phyloP scores from a whole-genome alignment of 768 basidiomycete genomes.

The Coprinopsis cinerea region DNA sequence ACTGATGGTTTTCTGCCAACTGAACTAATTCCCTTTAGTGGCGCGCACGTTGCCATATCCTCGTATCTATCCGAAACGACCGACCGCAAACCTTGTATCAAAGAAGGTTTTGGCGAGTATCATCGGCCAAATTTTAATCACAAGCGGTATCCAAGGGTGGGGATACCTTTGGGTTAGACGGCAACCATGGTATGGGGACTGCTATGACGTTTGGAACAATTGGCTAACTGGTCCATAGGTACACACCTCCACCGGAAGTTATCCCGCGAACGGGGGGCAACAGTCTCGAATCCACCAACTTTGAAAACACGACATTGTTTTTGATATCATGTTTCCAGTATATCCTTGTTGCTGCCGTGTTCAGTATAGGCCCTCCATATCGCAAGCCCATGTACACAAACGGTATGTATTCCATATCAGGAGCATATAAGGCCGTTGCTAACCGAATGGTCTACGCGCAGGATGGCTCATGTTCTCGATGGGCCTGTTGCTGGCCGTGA shows the following conservation, averaged over 20 bases:
- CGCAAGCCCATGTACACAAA: conserved; percentile 95
- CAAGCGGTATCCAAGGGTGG: conserved; percentile 77
- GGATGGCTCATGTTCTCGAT: conserved; percentile 82
- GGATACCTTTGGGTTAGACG: conserved; percentile 83
- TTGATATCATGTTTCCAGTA: conserved; percentile 98
- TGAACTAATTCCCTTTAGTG: conserved; percentile 51
- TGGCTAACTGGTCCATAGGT: conserved; percentile 43
- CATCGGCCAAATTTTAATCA: conserved; percentile 86
- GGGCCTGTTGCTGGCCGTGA: conserved; percentile 61
- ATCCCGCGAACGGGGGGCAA: conserved; percentile 48
- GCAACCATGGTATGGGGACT: conserved; percentile 66
- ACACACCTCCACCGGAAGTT: conserved; percentile 55
- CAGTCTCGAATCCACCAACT: conserved; percentile 80
- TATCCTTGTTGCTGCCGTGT: conserved; percentile 92
- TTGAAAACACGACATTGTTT: conserved; percentile 90
- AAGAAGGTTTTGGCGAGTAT: conserved; percentile 93
- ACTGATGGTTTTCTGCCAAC: neutral
- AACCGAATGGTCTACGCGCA: conserved; percentile 23
- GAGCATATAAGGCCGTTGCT: neutral
- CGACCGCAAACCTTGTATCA: conserved; percentile 93
- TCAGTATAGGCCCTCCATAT: conserved; percentile 97
- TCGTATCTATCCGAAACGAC: conserved; percentile 80
- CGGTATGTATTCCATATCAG: conserved; percentile 45
- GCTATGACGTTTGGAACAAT: neutral
- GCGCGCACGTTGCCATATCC: conserved; percentile 89